Percentiles rank a stretch among this genome's conserved stretches.
Evolutionary conservation across 2,329 filamentous ascomycete species (phyloP).

Genomic region (Trichoderma sp.): DNA sequence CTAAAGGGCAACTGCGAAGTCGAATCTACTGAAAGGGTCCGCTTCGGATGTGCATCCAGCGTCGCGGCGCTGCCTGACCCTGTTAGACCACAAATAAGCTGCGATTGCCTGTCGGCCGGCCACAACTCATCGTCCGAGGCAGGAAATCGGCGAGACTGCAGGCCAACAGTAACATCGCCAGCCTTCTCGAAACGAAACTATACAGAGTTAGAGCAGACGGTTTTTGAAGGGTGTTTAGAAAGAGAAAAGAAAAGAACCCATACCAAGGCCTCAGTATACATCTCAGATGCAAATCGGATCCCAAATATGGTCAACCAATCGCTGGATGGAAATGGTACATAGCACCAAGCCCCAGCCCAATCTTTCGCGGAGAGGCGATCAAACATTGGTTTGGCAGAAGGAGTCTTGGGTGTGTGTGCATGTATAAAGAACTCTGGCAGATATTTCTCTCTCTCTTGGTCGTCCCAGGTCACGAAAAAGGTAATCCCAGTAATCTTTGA

Average conservation of each 20-base stretch:
- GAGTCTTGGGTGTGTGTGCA: neutral
- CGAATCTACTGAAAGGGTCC: too few species aligned
- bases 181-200: neutral
- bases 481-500: neutral
- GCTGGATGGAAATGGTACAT: neutral
- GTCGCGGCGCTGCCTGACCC: neutral
- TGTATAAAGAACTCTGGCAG: neutral
- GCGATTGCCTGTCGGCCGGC: neutral
- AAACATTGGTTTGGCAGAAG: neutral
- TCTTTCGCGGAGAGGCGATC: neutral
- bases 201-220: neutral
- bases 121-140: neutral
- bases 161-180: neutral
- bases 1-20: neutral
- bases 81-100: neutral
- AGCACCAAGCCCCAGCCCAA: neutral
- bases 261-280: neutral
- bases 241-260: neutral
- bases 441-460: neutral
- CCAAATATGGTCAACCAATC: neutral
- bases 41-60: neutral
- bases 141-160: neutral
- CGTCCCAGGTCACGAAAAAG: neutral
- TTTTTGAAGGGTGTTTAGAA: neutral
- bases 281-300: neutral